phyloP scores from a whole-genome alignment of 1,284 basidiomycete species.

The Sporisorium sorghi region DNA sequence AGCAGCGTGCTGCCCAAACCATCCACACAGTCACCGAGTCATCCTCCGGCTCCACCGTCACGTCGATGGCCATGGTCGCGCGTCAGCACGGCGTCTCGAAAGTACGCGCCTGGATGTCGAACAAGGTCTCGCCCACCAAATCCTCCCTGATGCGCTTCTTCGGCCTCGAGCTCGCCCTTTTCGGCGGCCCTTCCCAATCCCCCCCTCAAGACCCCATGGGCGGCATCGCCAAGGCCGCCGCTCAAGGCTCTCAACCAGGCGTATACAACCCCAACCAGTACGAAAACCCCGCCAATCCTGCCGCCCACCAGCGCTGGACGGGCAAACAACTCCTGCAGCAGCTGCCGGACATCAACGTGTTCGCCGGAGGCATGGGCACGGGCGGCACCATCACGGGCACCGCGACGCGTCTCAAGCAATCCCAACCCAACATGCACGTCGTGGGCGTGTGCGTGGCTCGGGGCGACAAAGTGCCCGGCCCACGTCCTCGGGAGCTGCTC shows the following conservation, averaged over 20 bases:
- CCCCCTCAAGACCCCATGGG: conserved; percentile 43
- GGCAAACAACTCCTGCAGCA: conserved; percentile 47
- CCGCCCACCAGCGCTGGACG: conserved; percentile 48
- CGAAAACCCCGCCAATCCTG: conserved; percentile 41
- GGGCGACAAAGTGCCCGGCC: conserved; percentile 54
- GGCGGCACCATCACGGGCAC: conserved; percentile 55
- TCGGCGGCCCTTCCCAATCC: conserved; percentile 50
- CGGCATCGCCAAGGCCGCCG: conserved; percentile 44
- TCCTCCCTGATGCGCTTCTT: conserved; percentile 52
- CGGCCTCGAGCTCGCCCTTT: conserved; percentile 51
- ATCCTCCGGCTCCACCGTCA: conserved; percentile 53
- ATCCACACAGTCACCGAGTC: conserved; percentile 44
- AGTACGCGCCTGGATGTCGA: conserved; percentile 46
- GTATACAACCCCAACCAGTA: conserved; percentile 52
- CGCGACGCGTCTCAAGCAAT: conserved; percentile 21
- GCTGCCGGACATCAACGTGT: conserved; percentile 50
- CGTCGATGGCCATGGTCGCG: conserved; percentile 50
- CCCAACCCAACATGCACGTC: conserved; percentile 15
- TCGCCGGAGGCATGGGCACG: conserved; percentile 49
- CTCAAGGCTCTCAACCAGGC: conserved; percentile 27
- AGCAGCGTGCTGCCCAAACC: conserved; percentile 16
- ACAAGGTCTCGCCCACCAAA: conserved; percentile 53
- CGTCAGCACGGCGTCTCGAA: conserved; percentile 40
- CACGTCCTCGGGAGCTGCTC: conserved; percentile 36
- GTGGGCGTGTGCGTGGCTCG: conserved; percentile 39